Base-by-base conservation (phyloP, 2,329 filamentous ascomycete species). In the Fusarium miscanthi region DNA sequence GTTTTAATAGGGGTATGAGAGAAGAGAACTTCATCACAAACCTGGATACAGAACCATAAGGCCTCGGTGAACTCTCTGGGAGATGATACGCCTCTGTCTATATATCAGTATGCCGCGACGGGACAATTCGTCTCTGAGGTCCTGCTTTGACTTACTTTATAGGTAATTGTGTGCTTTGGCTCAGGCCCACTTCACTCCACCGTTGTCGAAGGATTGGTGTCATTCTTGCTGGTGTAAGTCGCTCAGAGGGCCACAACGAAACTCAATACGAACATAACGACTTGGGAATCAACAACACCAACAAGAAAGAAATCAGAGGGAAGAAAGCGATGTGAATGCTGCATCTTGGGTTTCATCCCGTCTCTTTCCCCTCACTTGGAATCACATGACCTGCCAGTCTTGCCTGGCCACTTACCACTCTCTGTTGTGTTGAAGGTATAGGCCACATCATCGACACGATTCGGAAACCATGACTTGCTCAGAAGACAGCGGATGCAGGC, bases 301-400 rank as follows among this genome's bases (percentile, higher is more conserved):
- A 66, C 37, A 43, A 72, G 25, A 51, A 48, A 25, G 60, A 67
- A 57, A 45, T 38, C 48, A 38, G 41, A 62, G 68, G 54, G 25
- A 37, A 69, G 60, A 72, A 59, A 62, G 42, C 45, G 60, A 70
- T n/a, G 35, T 59, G 66, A 70, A 58, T 37, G 69, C 51, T 40
- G 63, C 63, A 63, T 68, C 63, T 66, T 67, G 63, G 68, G 76
- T 76, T 74, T 74, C 76, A 75, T 78, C 70, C 72, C 63, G 63
- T 73, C 74, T 73, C 66, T 60, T 80, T 79, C 78, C 79, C 78
- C 78, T 80, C 78, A 78, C 66, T 53, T 58, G 11, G 21, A 43
- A 76, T 80, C 78, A 80, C 78, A 78, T 80, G 79, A 80, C 74
- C 70, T 71, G 40, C 59, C 38, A 49, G 41, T 63, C 62, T 73